A percentile compares a stretch with the other conserved stretches of the same genome.
phyloP scores from a whole-genome alignment of 768 basidiomycete genomes.

The Cytidiella melzeri region DNA sequence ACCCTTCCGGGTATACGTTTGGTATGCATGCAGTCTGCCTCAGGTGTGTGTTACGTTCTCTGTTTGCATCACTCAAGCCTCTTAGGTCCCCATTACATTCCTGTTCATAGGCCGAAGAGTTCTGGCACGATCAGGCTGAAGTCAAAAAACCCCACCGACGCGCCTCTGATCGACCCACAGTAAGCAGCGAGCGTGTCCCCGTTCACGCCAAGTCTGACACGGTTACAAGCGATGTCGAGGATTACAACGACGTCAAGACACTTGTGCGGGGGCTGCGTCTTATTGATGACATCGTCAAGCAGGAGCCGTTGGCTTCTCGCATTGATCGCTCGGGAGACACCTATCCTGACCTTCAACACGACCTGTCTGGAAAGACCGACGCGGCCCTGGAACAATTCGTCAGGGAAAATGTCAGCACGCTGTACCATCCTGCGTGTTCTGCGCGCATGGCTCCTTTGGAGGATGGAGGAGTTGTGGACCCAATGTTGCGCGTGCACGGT shows the following conservation, averaged over 20 bases:
- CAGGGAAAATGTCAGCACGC: conserved; percentile 30
- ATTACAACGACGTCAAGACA: conserved; percentile 33
- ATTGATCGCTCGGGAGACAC: conserved; percentile 27
- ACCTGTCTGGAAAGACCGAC: conserved; percentile 27
- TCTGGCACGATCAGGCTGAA: conserved; percentile 34
- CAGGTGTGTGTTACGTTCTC: conserved; percentile 17
- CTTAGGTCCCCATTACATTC: background rate
- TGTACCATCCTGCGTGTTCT: conserved; percentile 40
- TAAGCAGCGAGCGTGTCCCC: no score
- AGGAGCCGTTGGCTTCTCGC: conserved; percentile 32
- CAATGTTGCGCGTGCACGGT: conserved; percentile 38
- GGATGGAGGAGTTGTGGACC: conserved; percentile 38
- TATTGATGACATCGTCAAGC: conserved; percentile 31
- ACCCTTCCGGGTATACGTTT: conserved; percentile 15
- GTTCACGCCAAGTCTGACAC: no score
- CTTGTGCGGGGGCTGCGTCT: conserved; percentile 37
- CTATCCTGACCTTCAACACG: conserved; percentile 31
- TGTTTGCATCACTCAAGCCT: background rate
- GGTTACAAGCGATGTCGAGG: conserved; percentile 38
- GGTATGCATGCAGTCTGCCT: conserved; percentile 24
- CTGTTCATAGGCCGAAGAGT: conserved; percentile 35
- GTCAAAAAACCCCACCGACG: conserved; percentile 35
- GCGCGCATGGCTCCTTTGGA: conserved; percentile 32
- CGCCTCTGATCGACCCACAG: conserved; percentile 41
- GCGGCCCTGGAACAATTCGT: conserved; percentile 30